These are phyloP conservation scores for Neurospora sp. DNA, from an alignment of 495 filamentous ascomycete genomes.

Conservation along the genomic window DNA sequence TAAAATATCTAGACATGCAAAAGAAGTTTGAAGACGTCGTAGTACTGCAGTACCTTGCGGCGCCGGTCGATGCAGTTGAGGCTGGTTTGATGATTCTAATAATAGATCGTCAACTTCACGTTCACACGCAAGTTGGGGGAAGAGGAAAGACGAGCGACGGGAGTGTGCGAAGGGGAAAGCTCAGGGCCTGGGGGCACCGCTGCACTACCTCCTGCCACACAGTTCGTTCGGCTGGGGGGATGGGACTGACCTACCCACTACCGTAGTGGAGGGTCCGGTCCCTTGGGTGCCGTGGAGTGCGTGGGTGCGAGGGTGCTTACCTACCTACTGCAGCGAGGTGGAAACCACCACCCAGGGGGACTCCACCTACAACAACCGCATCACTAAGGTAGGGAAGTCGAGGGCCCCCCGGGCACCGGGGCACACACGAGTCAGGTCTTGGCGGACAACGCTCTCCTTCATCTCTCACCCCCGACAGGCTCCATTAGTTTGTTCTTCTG, in stretches of 20 bases:
- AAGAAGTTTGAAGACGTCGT: background rate
- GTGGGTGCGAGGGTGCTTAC: background rate
- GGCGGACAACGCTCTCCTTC: background rate
- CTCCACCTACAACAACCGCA: background rate
- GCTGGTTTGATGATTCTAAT: constrained; percentile 27
- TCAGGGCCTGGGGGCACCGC: background rate
- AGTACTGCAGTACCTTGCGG: constrained; percentile 14
- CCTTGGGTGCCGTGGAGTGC: background rate
- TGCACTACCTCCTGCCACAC: background rate
- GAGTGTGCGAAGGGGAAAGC: constrained; percentile 9
- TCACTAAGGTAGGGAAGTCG: background rate
- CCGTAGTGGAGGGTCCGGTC: background rate
- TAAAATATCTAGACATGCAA: background rate
- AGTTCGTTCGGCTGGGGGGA: background rate
- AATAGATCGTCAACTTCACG: constrained; percentile 16
- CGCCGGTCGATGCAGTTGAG: constrained; percentile 26
- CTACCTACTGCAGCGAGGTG: background rate
- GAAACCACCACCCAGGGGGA: background rate
- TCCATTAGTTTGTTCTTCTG: background rate
- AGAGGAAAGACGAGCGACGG: constrained; percentile 16
- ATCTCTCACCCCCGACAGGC: background rate
- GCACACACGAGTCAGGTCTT: background rate
- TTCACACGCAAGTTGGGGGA: constrained; percentile 10
- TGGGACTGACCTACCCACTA: background rate
- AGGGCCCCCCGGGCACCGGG: background rate